These are phyloP conservation scores for Lavandula angustifolia DNA, from an alignment of 257 asterid genomes.

Conservation along the genomic window DNA sequence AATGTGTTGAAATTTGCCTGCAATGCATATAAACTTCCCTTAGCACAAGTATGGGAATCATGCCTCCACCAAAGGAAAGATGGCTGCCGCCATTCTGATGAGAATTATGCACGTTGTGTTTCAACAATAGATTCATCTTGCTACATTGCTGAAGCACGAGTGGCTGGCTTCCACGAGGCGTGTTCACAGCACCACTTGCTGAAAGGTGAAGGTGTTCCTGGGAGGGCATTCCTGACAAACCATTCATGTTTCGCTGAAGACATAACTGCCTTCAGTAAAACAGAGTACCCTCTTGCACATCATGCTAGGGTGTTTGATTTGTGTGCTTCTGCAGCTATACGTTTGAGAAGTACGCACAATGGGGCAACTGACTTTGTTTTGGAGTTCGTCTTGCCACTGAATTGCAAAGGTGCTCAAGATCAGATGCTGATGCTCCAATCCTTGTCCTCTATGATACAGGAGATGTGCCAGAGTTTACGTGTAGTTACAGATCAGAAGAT, in stretches of 20 bases:
- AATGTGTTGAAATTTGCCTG: conserved; percentile 53
- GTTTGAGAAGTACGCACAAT: conserved; percentile 57
- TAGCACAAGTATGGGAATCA: conserved; percentile 81
- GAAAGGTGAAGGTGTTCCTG: conserved; percentile 78
- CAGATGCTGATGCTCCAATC: conserved; percentile 60
- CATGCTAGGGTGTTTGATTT: conserved; percentile 59
- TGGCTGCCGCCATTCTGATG: conserved; percentile 69
- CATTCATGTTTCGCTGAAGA: conserved; percentile 71
- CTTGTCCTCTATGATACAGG: conserved; percentile 55
- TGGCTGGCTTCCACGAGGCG: conserved; percentile 60
- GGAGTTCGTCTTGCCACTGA: conserved; percentile 71
- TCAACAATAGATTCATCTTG: conserved; percentile 71
- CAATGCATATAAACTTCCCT: conserved; percentile 54
- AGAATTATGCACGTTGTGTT: conserved; percentile 57
- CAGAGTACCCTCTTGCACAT: conserved; percentile 79
- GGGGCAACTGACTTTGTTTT: conserved; percentile 67
- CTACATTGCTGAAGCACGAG: conserved; percentile 57
- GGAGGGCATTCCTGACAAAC: conserved; percentile 70
- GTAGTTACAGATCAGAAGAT: conserved; percentile 64
- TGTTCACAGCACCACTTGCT: conserved; percentile 81
- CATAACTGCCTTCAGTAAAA: conserved; percentile 59
- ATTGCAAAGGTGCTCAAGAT: conserved; percentile 52
- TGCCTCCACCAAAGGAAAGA: conserved; percentile 63
- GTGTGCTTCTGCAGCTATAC: conserved; percentile 76
- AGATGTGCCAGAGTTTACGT: conserved; percentile 58